Conservation (phyloP, 2,329 filamentous ascomycete species). For the Colletotrichum spaethianum region DNA sequence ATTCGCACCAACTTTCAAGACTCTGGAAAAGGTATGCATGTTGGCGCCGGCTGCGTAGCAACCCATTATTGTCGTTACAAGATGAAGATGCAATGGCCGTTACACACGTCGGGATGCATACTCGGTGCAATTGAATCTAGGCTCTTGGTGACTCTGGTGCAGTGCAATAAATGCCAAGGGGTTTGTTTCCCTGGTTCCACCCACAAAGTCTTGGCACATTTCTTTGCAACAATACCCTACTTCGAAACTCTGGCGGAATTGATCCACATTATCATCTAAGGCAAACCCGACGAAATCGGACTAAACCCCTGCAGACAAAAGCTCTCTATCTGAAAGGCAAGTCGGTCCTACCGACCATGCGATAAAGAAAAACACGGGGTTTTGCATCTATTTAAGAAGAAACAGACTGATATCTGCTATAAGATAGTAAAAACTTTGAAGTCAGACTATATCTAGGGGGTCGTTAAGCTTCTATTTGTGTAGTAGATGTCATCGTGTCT, state of each 20-base stretch:
- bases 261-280: not conserved
- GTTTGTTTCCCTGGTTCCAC: no score
- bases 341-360: not conserved
- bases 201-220: not conserved
- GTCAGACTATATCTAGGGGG: not conserved
- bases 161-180: no score
- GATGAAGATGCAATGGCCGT: no score
- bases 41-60: no score
- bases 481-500: not conserved
- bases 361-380: not conserved
- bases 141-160: no score
- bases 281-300: not conserved
- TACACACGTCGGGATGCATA: no score
- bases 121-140: no score
- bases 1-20: no score
- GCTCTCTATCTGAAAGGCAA: not conserved
- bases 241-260: not conserved
- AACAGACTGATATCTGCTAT: not conserved
- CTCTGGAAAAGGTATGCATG: no score
- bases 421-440: not conserved
- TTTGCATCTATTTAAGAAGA: not conserved
- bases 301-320: not conserved
- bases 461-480: not conserved
- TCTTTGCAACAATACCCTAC: not conserved
- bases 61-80: no score